phyloP scores from a whole-genome alignment of 2,329 filamentous ascomycete species.

The Intubia oerlemansii region DNA sequence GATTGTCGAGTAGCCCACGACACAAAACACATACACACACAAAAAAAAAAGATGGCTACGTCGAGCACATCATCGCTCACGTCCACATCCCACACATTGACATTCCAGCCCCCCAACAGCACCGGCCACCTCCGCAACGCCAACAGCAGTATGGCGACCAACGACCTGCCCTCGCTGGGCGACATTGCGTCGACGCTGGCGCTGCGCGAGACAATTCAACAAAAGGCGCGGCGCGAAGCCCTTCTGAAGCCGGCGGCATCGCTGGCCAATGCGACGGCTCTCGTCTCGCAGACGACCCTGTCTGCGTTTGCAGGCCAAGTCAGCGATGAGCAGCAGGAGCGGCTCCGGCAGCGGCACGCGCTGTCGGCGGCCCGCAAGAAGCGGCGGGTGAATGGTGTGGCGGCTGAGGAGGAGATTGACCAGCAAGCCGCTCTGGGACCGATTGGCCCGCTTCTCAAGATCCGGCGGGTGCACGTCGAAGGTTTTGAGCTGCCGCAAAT shows the following conservation, averaged over 20 bases:
- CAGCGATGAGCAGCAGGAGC: conserved; percentile 47
- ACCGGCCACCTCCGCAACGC: too few species aligned
- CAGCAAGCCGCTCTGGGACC: conserved; percentile 54
- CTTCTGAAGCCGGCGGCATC: conserved; percentile 56
- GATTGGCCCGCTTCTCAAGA: conserved; percentile 38
- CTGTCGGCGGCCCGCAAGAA: conserved; percentile 41
- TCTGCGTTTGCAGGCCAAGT: conserved; percentile 59
- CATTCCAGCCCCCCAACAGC: conserved; percentile 2
- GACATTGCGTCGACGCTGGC: conserved; percentile 19
- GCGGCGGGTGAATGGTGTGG: conserved; percentile 35
- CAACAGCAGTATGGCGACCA: conserved; percentile 9
- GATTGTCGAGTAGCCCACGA: too few species aligned
- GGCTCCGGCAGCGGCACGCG: conserved; percentile 24
- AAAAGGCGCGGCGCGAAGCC: conserved; percentile 39
- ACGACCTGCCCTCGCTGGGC: conserved; percentile 8
- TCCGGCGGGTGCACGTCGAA: conserved; percentile 66
- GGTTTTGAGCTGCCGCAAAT: conserved; percentile 79
- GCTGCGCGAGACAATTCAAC: conserved; percentile 35
- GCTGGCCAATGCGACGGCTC: conserved; percentile 47
- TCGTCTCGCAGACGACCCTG: conserved; percentile 59
- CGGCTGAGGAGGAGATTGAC: conserved; percentile 16
- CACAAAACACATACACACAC: too few species aligned
- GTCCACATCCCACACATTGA: conserved; percentile 38
- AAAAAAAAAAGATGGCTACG: conserved; percentile 11
- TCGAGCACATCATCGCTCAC: conserved; percentile 36